phyloP scores from a whole-genome alignment of 805 yeast species.

The Saccharomycopsis schoenii region DNA sequence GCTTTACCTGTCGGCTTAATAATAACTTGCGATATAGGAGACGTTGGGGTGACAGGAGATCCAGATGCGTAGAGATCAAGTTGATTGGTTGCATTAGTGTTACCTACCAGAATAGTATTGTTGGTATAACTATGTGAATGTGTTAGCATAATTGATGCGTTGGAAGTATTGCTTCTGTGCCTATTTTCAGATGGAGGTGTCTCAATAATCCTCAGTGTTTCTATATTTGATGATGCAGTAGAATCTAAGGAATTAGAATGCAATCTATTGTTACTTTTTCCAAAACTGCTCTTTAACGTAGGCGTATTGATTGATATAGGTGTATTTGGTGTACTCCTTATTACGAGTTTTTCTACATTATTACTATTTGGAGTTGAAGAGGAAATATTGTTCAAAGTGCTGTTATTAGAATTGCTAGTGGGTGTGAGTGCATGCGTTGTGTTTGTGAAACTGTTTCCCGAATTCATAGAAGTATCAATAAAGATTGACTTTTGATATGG shows the following conservation, averaged over 20 bases:
- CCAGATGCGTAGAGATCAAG: not conserved
- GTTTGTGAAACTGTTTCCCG: not conserved
- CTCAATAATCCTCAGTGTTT: not conserved
- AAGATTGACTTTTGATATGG: not conserved
- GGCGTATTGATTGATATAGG: constrained; percentile 9
- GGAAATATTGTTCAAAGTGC: not conserved
- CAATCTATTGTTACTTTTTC: constrained; percentile 1
- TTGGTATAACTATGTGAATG: not conserved
- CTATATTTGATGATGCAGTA: constrained; percentile 3
- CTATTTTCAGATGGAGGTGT: constrained; percentile 1
- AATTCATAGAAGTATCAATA: not conserved
- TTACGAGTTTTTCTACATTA: not conserved
- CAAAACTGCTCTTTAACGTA: not conserved
- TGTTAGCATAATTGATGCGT: not conserved
- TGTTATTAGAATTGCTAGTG: not conserved
- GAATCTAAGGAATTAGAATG: constrained; percentile 17
- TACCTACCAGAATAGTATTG: not conserved
- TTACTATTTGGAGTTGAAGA: constrained; percentile 4
- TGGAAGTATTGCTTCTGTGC: not conserved
- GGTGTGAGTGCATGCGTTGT: not conserved
- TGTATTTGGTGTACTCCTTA: not conserved
- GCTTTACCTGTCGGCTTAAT: not conserved
- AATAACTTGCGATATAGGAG: not conserved
- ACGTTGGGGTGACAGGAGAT: not conserved
- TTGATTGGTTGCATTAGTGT: not conserved